These are phyloP conservation scores for Sporothrix pallida DNA, from an alignment of 2,329 filamentous ascomycete species.

Conservation along the genomic window DNA sequence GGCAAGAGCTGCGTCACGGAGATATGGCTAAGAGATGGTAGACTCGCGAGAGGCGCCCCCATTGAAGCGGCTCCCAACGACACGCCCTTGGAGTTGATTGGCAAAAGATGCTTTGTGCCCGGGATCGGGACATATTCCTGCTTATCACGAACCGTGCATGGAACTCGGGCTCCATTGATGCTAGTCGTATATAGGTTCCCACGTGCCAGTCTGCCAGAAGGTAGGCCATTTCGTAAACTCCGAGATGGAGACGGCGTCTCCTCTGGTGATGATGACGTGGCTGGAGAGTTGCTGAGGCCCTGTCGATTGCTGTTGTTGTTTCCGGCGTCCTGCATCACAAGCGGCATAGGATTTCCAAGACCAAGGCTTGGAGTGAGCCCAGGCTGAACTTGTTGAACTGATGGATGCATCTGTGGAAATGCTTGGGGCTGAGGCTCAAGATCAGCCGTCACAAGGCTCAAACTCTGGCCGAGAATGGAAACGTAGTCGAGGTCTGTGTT, in stretches of 20 bases:
- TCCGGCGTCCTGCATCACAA: neutral
- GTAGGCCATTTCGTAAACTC: neutral
- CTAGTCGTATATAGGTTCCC: constrained; percentile 4
- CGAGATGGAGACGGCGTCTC: neutral
- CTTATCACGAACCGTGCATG: constrained; percentile 11
- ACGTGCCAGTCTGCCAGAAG: neutral
- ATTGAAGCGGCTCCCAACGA: neutral
- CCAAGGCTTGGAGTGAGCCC: neutral
- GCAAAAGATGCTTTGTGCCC: neutral
- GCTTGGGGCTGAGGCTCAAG: neutral
- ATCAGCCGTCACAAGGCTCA: neutral
- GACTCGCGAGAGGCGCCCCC: neutral
- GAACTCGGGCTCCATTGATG: neutral
- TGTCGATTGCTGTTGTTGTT: neutral
- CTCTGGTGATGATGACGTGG: neutral
- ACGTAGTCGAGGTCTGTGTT: constrained; percentile 1
- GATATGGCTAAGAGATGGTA: neutral
- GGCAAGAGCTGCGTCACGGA: neutral
- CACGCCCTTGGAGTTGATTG: neutral
- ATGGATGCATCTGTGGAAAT: neutral
- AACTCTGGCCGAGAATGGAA: constrained; percentile 1
- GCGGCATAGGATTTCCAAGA: neutral
- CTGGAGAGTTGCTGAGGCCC: neutral
- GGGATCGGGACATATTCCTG: neutral
- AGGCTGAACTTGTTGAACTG: neutral